These are phyloP conservation scores for Chiua sp. DNA, from an alignment of 1,284 basidiomycete genomes.

Conservation along the genomic window DNA sequence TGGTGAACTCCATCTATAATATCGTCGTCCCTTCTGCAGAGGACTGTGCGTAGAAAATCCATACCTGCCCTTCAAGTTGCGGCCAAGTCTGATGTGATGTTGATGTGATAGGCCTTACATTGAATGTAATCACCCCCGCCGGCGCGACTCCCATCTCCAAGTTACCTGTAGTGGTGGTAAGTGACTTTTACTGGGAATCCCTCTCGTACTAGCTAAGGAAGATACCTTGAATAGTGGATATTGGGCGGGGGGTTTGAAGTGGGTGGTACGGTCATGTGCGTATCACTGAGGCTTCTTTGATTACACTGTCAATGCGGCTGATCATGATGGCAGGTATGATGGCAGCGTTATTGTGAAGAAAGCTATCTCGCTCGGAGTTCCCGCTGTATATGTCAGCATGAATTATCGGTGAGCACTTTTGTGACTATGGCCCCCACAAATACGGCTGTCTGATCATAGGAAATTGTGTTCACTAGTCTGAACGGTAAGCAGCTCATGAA, in stretches of 20 bases:
- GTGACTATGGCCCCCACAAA: too few species aligned
- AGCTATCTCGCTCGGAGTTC: too few species aligned
- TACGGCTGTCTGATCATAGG: not conserved
- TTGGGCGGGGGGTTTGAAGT: conserved; percentile 39
- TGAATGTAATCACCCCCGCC: conserved; percentile 48
- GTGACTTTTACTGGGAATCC: conserved; percentile 5
- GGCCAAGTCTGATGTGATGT: not conserved
- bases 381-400: too few species aligned
- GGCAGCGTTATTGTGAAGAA: too few species aligned
- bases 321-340: too few species aligned
- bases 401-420: too few species aligned
- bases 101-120: conserved; percentile 42
- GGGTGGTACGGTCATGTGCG: conserved; percentile 30
- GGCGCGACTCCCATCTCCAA: conserved; percentile 22
- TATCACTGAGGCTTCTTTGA: not conserved
- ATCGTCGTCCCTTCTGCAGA: conserved; percentile 14
- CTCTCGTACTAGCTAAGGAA: too few species aligned
- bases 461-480: conserved; percentile 6
- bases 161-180: conserved; percentile 49
- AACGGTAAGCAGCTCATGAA: conserved; percentile 25
- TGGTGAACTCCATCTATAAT: not conserved
- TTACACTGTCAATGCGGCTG: not conserved
- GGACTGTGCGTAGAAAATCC: conserved; percentile 22
- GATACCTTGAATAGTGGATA: conserved; percentile 24
- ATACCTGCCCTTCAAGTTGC: not conserved